phyloP scores from a whole-genome alignment of 495 filamentous ascomycete genomes.

The Aspergillus bridgeri region DNA sequence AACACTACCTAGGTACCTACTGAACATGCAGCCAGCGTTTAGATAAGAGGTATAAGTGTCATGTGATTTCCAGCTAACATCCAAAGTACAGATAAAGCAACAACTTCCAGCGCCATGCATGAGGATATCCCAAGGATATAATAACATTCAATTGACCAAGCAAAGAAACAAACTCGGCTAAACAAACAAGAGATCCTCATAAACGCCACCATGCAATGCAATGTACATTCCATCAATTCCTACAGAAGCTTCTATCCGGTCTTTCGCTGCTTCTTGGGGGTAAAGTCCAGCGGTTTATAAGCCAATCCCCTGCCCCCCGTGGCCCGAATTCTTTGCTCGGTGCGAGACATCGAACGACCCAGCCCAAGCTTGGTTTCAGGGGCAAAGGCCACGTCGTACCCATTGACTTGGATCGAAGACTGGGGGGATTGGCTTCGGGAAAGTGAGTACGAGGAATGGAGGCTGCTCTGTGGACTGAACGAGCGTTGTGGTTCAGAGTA shows the following conservation, averaged over 20 bases:
- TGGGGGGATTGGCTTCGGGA: slow-evolving; percentile 32
- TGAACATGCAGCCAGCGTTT: neutral
- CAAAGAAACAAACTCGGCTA: neutral
- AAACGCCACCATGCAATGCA: neutral
- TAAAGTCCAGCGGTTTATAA: slow-evolving; percentile 39
- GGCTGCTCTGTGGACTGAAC: slow-evolving; percentile 27
- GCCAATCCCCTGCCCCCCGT: slow-evolving; percentile 42
- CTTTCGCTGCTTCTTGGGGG: slow-evolving; percentile 22
- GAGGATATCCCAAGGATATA: slow-evolving; percentile 1
- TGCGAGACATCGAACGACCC: slow-evolving; percentile 39
- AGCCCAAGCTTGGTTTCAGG: slow-evolving; percentile 36
- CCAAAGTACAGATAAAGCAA: slow-evolving; percentile 4
- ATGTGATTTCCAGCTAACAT: neutral
- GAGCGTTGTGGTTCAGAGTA: slow-evolving; percentile 21
- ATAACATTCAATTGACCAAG: neutral
- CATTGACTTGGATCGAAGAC: slow-evolving; percentile 22
- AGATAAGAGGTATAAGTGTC: neutral
- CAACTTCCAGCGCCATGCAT: slow-evolving; percentile 4
- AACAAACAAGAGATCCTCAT: slow-evolving; percentile 2
- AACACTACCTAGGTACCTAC: too few species aligned
- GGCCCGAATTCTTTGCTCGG: slow-evolving; percentile 37
- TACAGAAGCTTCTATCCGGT: neutral
- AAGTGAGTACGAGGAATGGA: slow-evolving; percentile 19
- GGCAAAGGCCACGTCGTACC: slow-evolving; percentile 39
- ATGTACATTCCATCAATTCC: neutral